phyloP scores from a whole-genome alignment of 2,329 filamentous ascomycete genomes.

The Ilyonectria robusta region DNA sequence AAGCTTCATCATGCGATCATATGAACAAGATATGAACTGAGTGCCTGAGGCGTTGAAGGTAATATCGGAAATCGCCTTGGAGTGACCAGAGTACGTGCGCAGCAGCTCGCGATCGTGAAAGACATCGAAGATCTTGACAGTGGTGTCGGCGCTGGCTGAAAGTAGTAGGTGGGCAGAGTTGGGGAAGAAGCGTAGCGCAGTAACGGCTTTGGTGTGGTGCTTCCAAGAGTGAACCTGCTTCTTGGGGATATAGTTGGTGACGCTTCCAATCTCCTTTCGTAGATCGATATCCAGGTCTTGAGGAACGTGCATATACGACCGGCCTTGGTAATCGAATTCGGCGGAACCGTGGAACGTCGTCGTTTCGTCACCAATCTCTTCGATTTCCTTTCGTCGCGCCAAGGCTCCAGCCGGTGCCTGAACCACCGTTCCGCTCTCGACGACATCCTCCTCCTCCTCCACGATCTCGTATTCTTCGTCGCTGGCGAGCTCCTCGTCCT shows the following conservation, averaged over 20 bases:
- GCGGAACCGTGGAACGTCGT: conserved; percentile 88
- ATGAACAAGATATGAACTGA: conserved; percentile 91
- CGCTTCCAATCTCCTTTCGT: conserved; percentile 82
- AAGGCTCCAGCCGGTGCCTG: conserved; percentile 69
- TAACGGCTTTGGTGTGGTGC: conserved; percentile 86
- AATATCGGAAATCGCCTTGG: conserved; percentile 90
- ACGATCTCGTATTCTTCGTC: conserved; percentile 85
- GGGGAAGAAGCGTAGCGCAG: conserved; percentile 91
- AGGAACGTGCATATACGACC: conserved; percentile 98
- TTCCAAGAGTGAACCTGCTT: conserved; percentile 94
- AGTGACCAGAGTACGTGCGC: conserved; percentile 92
- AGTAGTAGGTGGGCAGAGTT: conserved; percentile 88
- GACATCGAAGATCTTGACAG: conserved; percentile 94
- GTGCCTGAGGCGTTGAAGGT: conserved; percentile 87
- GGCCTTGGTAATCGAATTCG: conserved; percentile 92
- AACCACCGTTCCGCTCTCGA: conserved; percentile 75
- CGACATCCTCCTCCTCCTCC: conserved; percentile 79
- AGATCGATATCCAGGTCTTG: conserved; percentile 91
- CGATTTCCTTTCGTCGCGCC: conserved; percentile 69
- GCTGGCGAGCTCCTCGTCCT: conserved; percentile 82
- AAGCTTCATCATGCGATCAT: conserved; percentile 95
- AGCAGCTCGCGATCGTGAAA: conserved; percentile 92
- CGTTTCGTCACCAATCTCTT: conserved; percentile 79
- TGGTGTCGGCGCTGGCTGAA: conserved; percentile 90
- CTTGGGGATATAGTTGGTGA: conserved; percentile 94